Conservation (phyloP, 805 yeast genomes). For the Torulaspora franciscae region DNA sequence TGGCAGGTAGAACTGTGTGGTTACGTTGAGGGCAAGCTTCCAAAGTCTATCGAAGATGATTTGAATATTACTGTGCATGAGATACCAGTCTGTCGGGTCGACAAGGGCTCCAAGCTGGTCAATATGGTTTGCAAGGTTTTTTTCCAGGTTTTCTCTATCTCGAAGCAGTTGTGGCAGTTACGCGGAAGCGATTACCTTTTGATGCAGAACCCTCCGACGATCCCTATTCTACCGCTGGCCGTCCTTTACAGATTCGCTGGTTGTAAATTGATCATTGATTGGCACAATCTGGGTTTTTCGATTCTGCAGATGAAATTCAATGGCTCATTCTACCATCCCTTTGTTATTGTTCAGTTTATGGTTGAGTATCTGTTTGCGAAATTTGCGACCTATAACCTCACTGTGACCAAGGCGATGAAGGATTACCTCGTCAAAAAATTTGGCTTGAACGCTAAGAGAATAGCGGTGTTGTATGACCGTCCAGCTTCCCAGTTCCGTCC, state of each 20-base stretch:
- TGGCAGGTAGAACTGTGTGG: constrained; percentile 83
- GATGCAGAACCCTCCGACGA: constrained; percentile 88
- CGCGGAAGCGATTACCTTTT: constrained; percentile 64
- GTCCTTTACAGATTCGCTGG: constrained; percentile 52
- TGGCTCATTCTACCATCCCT: constrained; percentile 47
- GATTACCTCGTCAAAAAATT: constrained; percentile 53
- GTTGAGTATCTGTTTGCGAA: constrained; percentile 64
- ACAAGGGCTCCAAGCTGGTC: constrained; percentile 5
- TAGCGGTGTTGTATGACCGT: constrained; percentile 75
- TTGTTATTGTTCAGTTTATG: constrained; percentile 52
- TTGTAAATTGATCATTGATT: constrained; percentile 72
- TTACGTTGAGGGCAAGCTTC: constrained; percentile 56
- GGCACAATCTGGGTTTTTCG: constrained; percentile 93
- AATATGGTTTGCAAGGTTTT: constrained; percentile 47
- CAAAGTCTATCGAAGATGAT: constrained; percentile 48
- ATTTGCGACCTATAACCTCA: constrained; percentile 64
- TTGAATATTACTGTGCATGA: constrained; percentile 48
- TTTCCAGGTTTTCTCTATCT: constrained; percentile 48
- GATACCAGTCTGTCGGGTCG: constrained; percentile 13
- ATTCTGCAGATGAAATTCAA: constrained; percentile 64
- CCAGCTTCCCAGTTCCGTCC: constrained; percentile 71
- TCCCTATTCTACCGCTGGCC: constrained; percentile 70
- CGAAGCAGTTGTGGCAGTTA: constrained; percentile 45
- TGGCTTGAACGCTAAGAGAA: constrained; percentile 43
- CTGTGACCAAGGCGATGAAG: constrained; percentile 77